Base-by-base conservation (phyloP, 2,329 filamentous ascomycete species). In the Colletotrichum caudatum region DNA sequence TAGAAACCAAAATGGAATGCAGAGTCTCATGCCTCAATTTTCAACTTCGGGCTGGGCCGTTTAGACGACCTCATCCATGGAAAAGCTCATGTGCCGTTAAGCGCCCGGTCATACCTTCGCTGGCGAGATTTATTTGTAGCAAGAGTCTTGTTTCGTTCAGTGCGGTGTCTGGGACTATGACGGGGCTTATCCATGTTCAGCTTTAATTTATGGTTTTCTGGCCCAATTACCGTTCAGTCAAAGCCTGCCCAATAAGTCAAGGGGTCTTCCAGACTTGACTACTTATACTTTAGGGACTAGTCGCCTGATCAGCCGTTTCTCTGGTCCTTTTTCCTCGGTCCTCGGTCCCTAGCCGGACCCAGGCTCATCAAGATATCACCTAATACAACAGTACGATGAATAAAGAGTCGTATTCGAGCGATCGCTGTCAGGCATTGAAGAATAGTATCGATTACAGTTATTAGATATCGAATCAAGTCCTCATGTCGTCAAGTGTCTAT, bases 31-130 rank as follows among this genome's bases (percentile, higher is more conserved):
- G 64, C 64, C 46, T 63, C 64, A 69, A 54, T 9, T 59, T 16
- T 35, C 16, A 20, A 48, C 39, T 50, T 46, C 44, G 29, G 58
- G 33, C 16, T 48, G n/a, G 23, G 44, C 37, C 18, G 41, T 69
- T 71, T 65, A 69, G 64, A 71, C 48, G 64, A 54, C 46, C 29
- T 41, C n/a, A 6, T 26, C 41, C 59, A 53, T 35, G 48, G 5
- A 20, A 48, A 53, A 54, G 37, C 41, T 67, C 37, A 23, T 63
- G 69, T 37, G 53, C 59, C 18, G 16, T 54, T 51, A 35, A n/a
- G 54, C 39, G 37, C 48, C 50, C 18, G 37, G 26, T 2, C 65
- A 69, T 64, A 59, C 60, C 46, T 64, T 59, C 37, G 51, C 35
- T 63, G 23, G 54, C 6, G 33, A 37, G 7, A 16, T 39, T 37